phyloP scores from a whole-genome alignment of 2,329 filamentous ascomycete genomes.

The Alternaria alternata region DNA sequence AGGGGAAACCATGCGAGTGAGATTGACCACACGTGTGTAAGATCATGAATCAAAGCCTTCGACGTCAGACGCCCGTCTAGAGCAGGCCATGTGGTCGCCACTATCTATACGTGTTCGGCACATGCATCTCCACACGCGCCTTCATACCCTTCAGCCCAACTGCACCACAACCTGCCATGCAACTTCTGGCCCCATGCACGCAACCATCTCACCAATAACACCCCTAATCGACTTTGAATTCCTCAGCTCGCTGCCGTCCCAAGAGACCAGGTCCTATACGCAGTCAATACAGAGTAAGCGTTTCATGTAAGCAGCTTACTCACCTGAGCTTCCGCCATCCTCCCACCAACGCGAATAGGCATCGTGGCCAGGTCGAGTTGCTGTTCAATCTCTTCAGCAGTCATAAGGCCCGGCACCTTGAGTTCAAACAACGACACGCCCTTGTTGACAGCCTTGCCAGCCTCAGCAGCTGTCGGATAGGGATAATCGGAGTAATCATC shows the following conservation, averaged over 20 bases:
- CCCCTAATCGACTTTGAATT: conserved; percentile 65
- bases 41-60: not conserved
- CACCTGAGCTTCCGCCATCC: conserved; percentile 47
- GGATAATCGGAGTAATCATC: conserved; percentile 34
- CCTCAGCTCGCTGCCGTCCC: conserved; percentile 63
- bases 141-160: conserved; percentile 48
- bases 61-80: not conserved
- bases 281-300: conserved; percentile 31
- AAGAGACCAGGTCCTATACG: conserved; percentile 64
- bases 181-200: conserved; percentile 69
- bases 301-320: conserved; percentile 5
- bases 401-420: conserved; percentile 72
- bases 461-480: conserved; percentile 39
- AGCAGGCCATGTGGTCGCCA: not conserved
- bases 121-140: not conserved
- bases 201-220: conserved; percentile 71
- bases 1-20: not conserved
- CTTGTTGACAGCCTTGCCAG: conserved; percentile 43
- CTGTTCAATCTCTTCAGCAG: conserved; percentile 60
- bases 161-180: conserved; percentile 67
- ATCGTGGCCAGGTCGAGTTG: conserved; percentile 67
- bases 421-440: conserved; percentile 64
- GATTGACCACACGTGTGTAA: not conserved
- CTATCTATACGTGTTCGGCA: not conserved
- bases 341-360: conserved; percentile 58